Base-by-base conservation (phyloP, 345 rosid genomes). In the Trapa incisa region DNA sequence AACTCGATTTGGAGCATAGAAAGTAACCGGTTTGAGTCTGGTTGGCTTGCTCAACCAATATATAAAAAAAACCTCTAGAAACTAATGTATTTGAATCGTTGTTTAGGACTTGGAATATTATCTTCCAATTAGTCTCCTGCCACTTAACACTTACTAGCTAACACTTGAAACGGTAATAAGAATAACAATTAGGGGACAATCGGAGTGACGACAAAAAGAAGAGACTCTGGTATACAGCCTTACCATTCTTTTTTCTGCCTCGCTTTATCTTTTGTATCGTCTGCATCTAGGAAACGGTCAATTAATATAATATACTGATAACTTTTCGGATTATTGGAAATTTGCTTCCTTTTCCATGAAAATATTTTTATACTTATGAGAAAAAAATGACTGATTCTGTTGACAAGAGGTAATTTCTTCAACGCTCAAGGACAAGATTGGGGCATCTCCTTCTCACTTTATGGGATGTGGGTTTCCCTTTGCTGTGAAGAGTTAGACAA, bases 331-430 rank as follows among this genome's bases (percentile, higher is more conserved):
- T 32, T 16, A 11, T 58, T 11, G 63, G 16, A 54, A 54, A 17
- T 58, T 58, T 58, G 11, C 3, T 33, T 32, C 12, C 3, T 58
- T n/a, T 58, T 32, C 35, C 35, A 5, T 0, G 1, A 39, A 38
- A 43, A 41, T 6, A n/a, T 65, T 1, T 76, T 75, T 43, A 72
- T 42, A 71, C 81, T 76, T 77, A 78, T 22, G 29, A 22, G 29
- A 72, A 41, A 41, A 41, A 41, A 41, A 72, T 75, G 69, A 32
- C 75, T 71, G 71, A 69, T 77, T 71, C 69, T 37, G 69, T 68
- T 74, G 61, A 76, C 63, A 74, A 79, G 80, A 79, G 75, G 73
- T 68, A 71, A 70, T 78, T 71, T 80, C 72, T 58, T 60, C 66
- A 50, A 29, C 50, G 39, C 54, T 42, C 52, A 33, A 65, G 47